Evolutionary conservation across 192 early-diverging fungal species (phyloP).

Genomic region (Coemansia erecta): DNA sequence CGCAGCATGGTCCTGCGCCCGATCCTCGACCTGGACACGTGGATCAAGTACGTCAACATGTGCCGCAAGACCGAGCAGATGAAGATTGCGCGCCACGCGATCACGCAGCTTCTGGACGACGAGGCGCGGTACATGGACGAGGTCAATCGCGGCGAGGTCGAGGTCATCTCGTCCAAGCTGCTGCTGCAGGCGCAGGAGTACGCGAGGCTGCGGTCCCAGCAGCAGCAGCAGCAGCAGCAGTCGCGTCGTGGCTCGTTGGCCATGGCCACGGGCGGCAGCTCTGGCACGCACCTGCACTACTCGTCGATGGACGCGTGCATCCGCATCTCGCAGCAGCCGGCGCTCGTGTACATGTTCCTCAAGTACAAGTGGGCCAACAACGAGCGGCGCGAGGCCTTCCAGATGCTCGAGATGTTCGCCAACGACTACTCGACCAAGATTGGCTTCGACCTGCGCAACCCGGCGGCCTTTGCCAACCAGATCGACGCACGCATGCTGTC

Average conservation of each 20-base stretch:
- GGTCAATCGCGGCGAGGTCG: constrained; percentile 19
- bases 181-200: constrained; percentile 30
- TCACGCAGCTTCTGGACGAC: constrained; percentile 29
- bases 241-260: constrained; percentile 1
- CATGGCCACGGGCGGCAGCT: constrained; percentile 10
- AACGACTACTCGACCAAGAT: constrained; percentile 56
- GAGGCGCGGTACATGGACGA: constrained; percentile 33
- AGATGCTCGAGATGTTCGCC: constrained; percentile 76
- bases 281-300: background rate
- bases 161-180: constrained; percentile 4
- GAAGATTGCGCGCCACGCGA: constrained; percentile 42
- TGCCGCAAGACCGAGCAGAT: constrained; percentile 83
- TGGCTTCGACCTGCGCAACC: constrained; percentile 34
- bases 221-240: constrained; percentile 10
- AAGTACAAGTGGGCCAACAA: constrained; percentile 59
- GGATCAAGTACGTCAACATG: constrained; percentile 93
- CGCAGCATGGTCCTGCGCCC: constrained; percentile 86
- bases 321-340: constrained; percentile 38
- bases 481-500: constrained; percentile 12
- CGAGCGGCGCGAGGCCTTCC: constrained; percentile 58
- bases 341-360: constrained; percentile 81
- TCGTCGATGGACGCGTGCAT: constrained; percentile 24
- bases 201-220: constrained; percentile 15
- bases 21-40: constrained; percentile 90
- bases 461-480: constrained; percentile 4